Conservation (phyloP, 2,329 filamentous ascomycete species). For the Blastomyces percursus region DNA sequence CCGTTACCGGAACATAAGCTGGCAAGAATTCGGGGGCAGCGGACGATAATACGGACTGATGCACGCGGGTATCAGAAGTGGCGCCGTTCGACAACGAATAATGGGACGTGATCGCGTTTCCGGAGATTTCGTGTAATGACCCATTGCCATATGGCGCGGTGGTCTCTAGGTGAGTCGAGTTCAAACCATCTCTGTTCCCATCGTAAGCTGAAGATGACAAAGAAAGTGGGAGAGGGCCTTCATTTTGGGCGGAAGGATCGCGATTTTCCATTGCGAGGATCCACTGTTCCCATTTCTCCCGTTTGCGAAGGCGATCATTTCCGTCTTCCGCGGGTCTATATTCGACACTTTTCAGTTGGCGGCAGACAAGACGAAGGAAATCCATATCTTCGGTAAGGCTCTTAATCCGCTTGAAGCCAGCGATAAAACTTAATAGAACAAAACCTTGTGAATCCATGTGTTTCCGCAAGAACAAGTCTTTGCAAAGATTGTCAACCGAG, state of each 20-base stretch:
- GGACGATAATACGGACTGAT: constrained; percentile 49
- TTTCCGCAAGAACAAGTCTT: constrained; percentile 76
- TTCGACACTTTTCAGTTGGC: constrained; percentile 62
- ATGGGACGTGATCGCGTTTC: constrained; percentile 7
- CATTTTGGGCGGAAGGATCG: constrained; percentile 60
- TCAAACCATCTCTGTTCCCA: constrained; percentile 31
- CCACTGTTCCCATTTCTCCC: constrained; percentile 69
- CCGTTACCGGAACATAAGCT: constrained; percentile 21
- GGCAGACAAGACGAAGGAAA: constrained; percentile 62
- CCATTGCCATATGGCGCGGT: constrained; percentile 22
- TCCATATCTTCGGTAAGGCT: constrained; percentile 60
- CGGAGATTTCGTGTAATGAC: constrained; percentile 14
- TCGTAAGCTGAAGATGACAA: constrained; percentile 19
- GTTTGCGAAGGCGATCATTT: constrained; percentile 63
- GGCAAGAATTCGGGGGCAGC: constrained; percentile 53
- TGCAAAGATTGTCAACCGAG: constrained; percentile 88
- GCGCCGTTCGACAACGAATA: constrained; percentile 32
- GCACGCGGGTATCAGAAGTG: constrained; percentile 22
- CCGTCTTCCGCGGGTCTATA: constrained; percentile 64
- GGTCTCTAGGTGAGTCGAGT: constrained; percentile 21
- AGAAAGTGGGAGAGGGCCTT: constrained; percentile 48
- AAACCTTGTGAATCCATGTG: constrained; percentile 96
- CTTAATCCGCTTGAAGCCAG: constrained; percentile 77
- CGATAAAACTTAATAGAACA: constrained; percentile 67
- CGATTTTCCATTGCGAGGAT: constrained; percentile 62